Percentiles rank a stretch among this genome's conserved stretches.
These are phyloP conservation scores for Aspergillus sp. DNA, from an alignment of 2,329 filamentous ascomycete species.

Conservation along the genomic window DNA sequence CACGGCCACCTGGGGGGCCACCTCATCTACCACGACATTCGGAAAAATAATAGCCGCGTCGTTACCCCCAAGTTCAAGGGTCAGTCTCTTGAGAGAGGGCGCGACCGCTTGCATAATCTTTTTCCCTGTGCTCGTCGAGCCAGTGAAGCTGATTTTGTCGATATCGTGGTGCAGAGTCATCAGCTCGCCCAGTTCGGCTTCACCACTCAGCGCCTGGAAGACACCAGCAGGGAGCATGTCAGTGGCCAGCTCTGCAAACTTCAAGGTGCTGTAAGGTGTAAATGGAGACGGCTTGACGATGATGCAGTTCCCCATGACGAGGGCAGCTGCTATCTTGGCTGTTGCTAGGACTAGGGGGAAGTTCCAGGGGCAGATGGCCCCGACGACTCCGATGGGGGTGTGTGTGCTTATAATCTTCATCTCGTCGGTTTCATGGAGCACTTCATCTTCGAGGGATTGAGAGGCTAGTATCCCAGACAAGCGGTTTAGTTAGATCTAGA, in stretches of 20 bases:
- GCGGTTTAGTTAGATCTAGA: no score
- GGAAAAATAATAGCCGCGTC: neutral
- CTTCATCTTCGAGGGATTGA: neutral
- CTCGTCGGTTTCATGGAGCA: neutral
- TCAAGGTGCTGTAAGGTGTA: slow-evolving; percentile 57
- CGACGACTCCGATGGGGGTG: slow-evolving; percentile 36
- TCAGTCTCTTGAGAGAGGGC: neutral
- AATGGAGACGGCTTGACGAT: slow-evolving; percentile 55
- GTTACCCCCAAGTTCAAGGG: neutral
- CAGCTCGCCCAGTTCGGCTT: neutral
- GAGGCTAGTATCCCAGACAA: neutral
- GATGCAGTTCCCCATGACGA: slow-evolving; percentile 54
- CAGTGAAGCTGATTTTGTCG: neutral
- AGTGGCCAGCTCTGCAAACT: slow-evolving; percentile 45
- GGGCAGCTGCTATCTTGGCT: slow-evolving; percentile 52
- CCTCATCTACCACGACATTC: neutral
- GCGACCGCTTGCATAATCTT: neutral
- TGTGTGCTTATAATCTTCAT: neutral
- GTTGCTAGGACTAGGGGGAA: slow-evolving; percentile 45
- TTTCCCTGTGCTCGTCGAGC: neutral
- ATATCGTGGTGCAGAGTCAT: neutral
- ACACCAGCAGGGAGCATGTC: neutral
- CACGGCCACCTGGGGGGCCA: neutral
- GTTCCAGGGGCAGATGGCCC: slow-evolving; percentile 63
- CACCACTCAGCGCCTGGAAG: neutral